Evolutionary conservation across 176 grass and related monocot species (phyloP).

Genomic region (Oryza meyeriana): DNA sequence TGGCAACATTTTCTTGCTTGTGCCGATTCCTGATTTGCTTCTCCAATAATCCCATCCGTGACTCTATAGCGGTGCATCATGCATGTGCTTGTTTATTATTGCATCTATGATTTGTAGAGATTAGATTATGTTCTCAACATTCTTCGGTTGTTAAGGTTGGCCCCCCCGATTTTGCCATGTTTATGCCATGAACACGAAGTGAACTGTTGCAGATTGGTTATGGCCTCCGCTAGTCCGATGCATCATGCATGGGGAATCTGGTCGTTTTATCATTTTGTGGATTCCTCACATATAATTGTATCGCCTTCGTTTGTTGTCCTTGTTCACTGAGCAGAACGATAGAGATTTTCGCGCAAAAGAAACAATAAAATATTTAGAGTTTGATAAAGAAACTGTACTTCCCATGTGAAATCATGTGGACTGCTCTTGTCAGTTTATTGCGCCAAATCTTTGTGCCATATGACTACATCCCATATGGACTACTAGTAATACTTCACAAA

Average conservation of each 20-base stretch:
- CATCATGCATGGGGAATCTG: neutral
- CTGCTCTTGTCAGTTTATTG: neutral
- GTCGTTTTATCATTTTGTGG: neutral
- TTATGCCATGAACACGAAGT: conserved; percentile 21
- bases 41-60: neutral
- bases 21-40: neutral
- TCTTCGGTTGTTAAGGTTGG: conserved; percentile 19
- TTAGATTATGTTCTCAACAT: conserved; percentile 28
- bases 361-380: neutral
- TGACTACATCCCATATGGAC: neutral
- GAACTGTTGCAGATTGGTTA: conserved; percentile 18
- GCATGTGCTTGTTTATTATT: conserved; percentile 31
- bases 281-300: conserved; percentile 4
- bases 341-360: neutral
- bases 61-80: neutral
- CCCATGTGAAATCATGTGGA: conserved; percentile 49
- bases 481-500: neutral
- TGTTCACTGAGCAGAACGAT: neutral
- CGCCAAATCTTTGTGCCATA: conserved; percentile 37
- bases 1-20: neutral
- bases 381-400: conserved; percentile 11
- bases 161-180: conserved; percentile 20
- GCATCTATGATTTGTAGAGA: conserved; percentile 3
- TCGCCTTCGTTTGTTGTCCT: conserved; percentile 4
- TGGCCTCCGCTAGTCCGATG: neutral